These are phyloP conservation scores for Mycena albidolilacea DNA, from an alignment of 768 basidiomycete genomes.

Conservation along the genomic window DNA sequence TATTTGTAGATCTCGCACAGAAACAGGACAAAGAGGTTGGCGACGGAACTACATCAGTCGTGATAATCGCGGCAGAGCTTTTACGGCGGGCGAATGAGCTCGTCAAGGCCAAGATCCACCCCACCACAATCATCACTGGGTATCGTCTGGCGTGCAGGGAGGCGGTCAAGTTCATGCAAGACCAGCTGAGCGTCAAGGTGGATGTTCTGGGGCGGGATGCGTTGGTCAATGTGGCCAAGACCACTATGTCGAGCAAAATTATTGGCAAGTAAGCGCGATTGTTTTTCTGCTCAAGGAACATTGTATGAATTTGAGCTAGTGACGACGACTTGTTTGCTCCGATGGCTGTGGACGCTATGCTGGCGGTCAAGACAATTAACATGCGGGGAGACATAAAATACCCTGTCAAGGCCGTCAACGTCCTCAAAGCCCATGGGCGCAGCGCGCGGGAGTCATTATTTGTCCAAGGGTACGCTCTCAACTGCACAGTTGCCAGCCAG, in stretches of 20 bases:
- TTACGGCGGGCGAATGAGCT: slow-evolving; percentile 97
- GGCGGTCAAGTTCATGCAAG: slow-evolving; percentile 98
- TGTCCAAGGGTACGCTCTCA: slow-evolving; percentile 96
- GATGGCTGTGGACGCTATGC: slow-evolving; percentile 99
- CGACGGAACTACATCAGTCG: slow-evolving; percentile 98
- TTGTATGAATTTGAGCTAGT: slow-evolving; percentile 56
- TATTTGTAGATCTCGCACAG: slow-evolving; percentile 98
- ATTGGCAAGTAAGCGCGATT: slow-evolving; percentile 84
- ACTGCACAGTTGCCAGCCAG: slow-evolving; percentile 99
- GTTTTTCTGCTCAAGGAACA: background rate
- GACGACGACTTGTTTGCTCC: slow-evolving; percentile 99
- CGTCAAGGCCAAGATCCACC: slow-evolving; percentile 98
- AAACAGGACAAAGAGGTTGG: slow-evolving; percentile 99
- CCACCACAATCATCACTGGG: slow-evolving; percentile 99
- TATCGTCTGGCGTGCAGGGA: slow-evolving; percentile 97
- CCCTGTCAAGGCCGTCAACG: slow-evolving; percentile 98
- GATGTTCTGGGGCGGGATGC: slow-evolving; percentile 94
- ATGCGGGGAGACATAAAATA: slow-evolving; percentile 96
- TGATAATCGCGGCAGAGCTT: slow-evolving; percentile 97
- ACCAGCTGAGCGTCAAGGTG: slow-evolving; percentile 95
- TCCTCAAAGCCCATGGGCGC: slow-evolving; percentile 97
- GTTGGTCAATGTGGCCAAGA: slow-evolving; percentile 96
- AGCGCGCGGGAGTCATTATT: slow-evolving; percentile 96
- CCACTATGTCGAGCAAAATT: slow-evolving; percentile 99
- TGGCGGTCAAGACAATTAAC: slow-evolving; percentile 96